These are phyloP conservation scores for Leccinum imitatum DNA, from an alignment of 768 basidiomycete genomes.

Conservation along the genomic window DNA sequence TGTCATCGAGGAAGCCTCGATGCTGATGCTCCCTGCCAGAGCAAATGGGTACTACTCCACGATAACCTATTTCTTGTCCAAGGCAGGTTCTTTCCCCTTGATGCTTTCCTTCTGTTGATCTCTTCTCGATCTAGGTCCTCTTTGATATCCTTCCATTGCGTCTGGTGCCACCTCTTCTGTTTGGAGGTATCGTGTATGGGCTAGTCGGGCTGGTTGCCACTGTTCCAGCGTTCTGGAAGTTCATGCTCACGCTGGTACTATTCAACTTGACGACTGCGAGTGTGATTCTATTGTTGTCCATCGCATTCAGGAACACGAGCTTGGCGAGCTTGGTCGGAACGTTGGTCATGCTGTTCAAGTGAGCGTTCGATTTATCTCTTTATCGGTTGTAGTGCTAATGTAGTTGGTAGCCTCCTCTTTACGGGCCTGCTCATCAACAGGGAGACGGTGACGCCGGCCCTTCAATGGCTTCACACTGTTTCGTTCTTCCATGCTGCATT, in stretches of 20 bases:
- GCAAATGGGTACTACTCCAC: conserved; percentile 98
- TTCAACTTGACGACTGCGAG: conserved; percentile 97
- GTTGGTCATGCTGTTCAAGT: conserved; percentile 98
- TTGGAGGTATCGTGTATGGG: conserved; percentile 93
- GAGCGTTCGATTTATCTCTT: conserved; percentile 32
- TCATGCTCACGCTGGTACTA: conserved; percentile 90
- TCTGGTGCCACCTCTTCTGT: conserved; percentile 91
- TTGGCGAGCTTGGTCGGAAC: conserved; percentile 95
- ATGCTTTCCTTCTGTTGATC: not conserved
- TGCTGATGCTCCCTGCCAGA: conserved; percentile 39
- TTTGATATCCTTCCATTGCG: conserved; percentile 96
- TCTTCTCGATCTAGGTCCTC: conserved; percentile 55
- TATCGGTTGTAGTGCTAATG: conserved; percentile 9
- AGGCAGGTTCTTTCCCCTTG: conserved; percentile 43
- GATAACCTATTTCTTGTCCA: conserved; percentile 94
- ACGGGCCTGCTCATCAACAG: conserved; percentile 95
- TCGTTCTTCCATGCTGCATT: conserved; percentile 99
- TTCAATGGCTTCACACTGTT: conserved; percentile 86
- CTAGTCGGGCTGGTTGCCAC: conserved; percentile 93
- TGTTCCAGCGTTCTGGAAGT: conserved; percentile 94
- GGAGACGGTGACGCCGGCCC: conserved; percentile 66
- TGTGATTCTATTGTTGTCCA: conserved; percentile 86
- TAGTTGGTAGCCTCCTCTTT: conserved; percentile 72
- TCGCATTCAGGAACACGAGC: conserved; percentile 81
- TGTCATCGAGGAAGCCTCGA: not conserved